Evolutionary conservation across 164 flowering plant species (phyloP).

Genomic region (Houttuynia cordata): DNA sequence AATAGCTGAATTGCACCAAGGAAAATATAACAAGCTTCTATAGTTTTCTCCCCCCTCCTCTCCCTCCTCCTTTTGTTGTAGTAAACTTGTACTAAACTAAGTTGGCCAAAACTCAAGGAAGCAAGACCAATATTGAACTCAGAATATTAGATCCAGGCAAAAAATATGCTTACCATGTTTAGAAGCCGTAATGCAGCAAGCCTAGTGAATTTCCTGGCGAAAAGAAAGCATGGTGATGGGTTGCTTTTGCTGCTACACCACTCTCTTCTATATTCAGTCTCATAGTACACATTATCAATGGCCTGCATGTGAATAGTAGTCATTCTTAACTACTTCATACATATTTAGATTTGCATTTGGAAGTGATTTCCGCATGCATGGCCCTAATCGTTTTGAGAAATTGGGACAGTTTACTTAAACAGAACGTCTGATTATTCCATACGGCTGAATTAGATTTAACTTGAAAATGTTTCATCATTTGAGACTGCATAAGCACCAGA

Average conservation of each 20-base stretch:
- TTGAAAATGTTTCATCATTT: not conserved
- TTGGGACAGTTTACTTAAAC: too few relatives aligned
- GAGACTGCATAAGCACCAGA: too few relatives aligned
- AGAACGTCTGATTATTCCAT: too few relatives aligned
- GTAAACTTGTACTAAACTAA: not conserved
- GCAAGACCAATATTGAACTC: too few relatives aligned
- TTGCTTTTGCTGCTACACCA: constrained; percentile 84
- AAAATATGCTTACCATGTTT: constrained; percentile 48
- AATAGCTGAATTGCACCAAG: too few relatives aligned
- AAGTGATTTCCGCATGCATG: not conserved
- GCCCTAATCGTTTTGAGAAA: not conserved
- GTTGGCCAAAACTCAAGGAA: not conserved
- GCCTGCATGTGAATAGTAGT: constrained; percentile 26
- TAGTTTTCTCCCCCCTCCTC: too few relatives aligned
- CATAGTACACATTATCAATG: constrained; percentile 67
- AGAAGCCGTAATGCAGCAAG: constrained; percentile 79
- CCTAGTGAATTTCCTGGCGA: constrained; percentile 84
- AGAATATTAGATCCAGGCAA: too few relatives aligned
- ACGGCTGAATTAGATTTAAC: too few relatives aligned
- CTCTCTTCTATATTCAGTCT: constrained; percentile 78
- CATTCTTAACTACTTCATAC: too few relatives aligned
- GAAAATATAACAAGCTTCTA: too few relatives aligned
- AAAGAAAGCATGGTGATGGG: constrained; percentile 75
- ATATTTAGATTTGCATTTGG: not conserved
- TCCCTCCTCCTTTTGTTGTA: too few relatives aligned